Percentiles rank a stretch among this genome's conserved stretches.
These are phyloP conservation scores for Naganishia kalamii DNA, from an alignment of 768 basidiomycete genomes.

Conservation along the genomic window DNA sequence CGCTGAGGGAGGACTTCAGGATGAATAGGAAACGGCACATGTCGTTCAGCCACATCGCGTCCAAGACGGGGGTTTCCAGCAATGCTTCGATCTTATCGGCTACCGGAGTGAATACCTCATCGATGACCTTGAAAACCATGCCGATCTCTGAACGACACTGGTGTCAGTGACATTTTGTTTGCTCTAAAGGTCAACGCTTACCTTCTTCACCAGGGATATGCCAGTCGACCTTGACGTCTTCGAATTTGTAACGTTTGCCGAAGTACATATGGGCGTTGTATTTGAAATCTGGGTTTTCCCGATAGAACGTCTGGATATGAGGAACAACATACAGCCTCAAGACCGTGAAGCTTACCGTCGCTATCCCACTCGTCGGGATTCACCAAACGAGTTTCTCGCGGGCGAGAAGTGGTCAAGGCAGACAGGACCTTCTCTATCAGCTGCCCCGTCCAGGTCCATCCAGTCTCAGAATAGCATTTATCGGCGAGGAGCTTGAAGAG, in stretches of 20 bases:
- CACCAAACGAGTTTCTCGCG: slow-evolving; percentile 71
- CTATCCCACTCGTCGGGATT: slow-evolving; percentile 71
- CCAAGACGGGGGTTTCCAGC: slow-evolving; percentile 54
- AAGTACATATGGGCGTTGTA: slow-evolving; percentile 65
- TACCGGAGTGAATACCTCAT: slow-evolving; percentile 61
- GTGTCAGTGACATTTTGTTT: not conserved
- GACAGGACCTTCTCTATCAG: slow-evolving; percentile 64
- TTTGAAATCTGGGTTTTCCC: slow-evolving; percentile 56
- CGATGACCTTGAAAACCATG: slow-evolving; percentile 66
- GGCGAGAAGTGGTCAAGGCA: slow-evolving; percentile 73
- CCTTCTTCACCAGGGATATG: slow-evolving; percentile 60
- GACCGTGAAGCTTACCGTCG: slow-evolving; percentile 52
- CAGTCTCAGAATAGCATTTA: slow-evolving; percentile 70
- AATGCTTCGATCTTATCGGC: slow-evolving; percentile 56
- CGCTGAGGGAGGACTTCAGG: slow-evolving; percentile 67
- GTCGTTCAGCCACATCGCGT: slow-evolving; percentile 79
- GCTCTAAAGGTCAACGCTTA: not conserved
- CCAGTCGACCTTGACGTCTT: slow-evolving; percentile 76
- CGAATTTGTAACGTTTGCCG: slow-evolving; percentile 68
- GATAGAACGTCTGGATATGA: not conserved
- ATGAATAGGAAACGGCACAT: slow-evolving; percentile 73
- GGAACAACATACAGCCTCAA: not conserved
- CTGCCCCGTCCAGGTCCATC: slow-evolving; percentile 74
- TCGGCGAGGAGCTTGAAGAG: slow-evolving; percentile 61
- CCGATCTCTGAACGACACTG: slow-evolving; percentile 55